Evolutionary conservation across 371 early-diverging fungal species (phyloP), one percentile per base, ranked within the genome.

Genomic region (Mucor circinelloides): DNA sequence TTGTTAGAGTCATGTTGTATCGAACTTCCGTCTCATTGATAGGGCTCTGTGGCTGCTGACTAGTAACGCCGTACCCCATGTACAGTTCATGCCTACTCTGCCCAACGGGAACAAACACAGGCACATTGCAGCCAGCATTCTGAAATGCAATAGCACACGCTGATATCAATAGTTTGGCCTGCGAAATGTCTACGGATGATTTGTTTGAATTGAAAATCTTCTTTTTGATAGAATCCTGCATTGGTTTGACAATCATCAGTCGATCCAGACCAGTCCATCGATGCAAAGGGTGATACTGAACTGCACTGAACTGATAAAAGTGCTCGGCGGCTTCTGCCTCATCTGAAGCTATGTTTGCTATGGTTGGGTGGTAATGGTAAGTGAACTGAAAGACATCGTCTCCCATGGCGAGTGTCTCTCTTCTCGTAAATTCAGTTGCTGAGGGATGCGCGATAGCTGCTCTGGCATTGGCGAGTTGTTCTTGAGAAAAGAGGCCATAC

Each of bases 91-190:
- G 85, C 68, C 91, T 84, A 8, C 79, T 70, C 15, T 90, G 89
- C 9, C 92, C 93, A 3, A 85, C 85, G 0, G 91, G 92, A 6
- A 91, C 85, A 81, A 94, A 94, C 10, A 88, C 87, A 19, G 95
- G 93, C 28, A 93, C 76, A 31, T 73, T 76, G 71, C 94, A 94
- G 13, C 80, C 85, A 2, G 83, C 86, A 70, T 91, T 91, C 54
- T 88, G 87, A 56, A 92, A 82, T 0, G 94, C 94, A 30, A 93
- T 85, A 17, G 87, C 83, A 68, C 93, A 87, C 5, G 93, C 87
- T 0, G 93, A 92, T 21, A 89, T 66, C 21, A 94, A 71, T 3
- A 84, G 69, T 58, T 92, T 92, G 10, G 91, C 87, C 13, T 85
- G 88, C 46, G 83, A 78, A 6, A 87, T 67, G 60, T 91, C 91